Evolutionary conservation across 1,139 yeast genomes (phyloP), one percentile per base, ranked within the genome.

Genomic region (Taphrina betulina): DNA sequence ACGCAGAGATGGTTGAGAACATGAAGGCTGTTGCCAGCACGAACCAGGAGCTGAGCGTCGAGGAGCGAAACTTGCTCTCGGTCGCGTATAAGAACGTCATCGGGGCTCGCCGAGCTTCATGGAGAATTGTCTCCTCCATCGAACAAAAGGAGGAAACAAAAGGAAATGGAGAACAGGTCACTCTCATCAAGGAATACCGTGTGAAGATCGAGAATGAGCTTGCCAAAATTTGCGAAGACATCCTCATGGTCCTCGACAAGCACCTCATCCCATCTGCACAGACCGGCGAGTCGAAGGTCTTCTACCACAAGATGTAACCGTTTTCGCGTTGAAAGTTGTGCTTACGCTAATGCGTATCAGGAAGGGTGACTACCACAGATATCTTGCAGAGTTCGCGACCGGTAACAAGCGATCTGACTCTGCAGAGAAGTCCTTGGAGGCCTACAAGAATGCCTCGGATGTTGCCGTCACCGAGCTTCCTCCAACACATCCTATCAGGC

Each of bases 331-430:
- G 31, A 26, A 7, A 26, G 31, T 7, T 26, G 10, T 7, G 31
- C 31, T 7, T 26, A 19, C 17, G 19, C 55, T 58, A 38, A 53
- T 26, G 20, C 22, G 33, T 35, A 52, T 52, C 16, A 50, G 54
- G 54, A 90, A 92, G 80, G 98, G 97, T 77, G 98, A 92, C 74
- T 92, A 92, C 80, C 95, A 90, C 79, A 95, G 98, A 77, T 92
- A 92, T 75, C 81, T 92, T 75, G 97, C 97, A 63, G 98, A 92
- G 77, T 92, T 92, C 69, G 94, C 96, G 62, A 78, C 82, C 65
- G 82, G 88, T 64, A 96, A 88, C 66, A 85, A 86, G 76, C 86
- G 96, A 71, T 87, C 88, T 72, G 89, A 80, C 64, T 95, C 96
- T 62, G 95, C 97, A 57, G 92, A 86, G 68, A 79, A 85, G 65